Base-by-base conservation (phyloP, 2,329 filamentous ascomycete species). In the Zymoseptoria ardabiliae region DNA sequence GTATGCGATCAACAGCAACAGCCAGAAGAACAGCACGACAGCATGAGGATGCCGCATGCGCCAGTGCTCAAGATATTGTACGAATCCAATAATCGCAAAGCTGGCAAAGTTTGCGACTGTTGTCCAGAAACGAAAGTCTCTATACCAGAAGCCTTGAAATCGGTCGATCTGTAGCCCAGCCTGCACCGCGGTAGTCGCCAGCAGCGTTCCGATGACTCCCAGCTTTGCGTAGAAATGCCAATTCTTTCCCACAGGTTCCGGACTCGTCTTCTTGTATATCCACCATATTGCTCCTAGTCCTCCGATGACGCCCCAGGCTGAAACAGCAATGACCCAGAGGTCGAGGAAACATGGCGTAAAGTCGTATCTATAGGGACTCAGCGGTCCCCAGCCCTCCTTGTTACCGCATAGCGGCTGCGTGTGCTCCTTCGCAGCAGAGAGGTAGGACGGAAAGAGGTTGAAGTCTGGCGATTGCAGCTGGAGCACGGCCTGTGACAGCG, bases 281-380 rank as follows among this genome's bases (percentile, higher is more conserved):
- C 90, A 90, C 85, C 87, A 93, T 50, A 96, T 77, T 28, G 93
- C 91, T 52, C 86, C 81, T 7, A 85, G 81, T 59, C 94, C 94
- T 63, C 87, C 82, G 22, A 97, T 58, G 22, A 97, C 79, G 17
- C 93, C 92, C 77, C 88, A 95, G 8, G 90, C 90, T 21, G 69
- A 68, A 25, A 96, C 89, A 1, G 82, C 77, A 35, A 89, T 85
- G 60, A 97, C 84, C 85, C 90, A 92, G 21, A 96, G 84, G 73
- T 99, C 95, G 69, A 97, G 86, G 72, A 99, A 99, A 79, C 94
- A 99, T 49, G 94, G 93, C 17, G 94, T 97, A 70, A 99, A 91
- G 77, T 99, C 94, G 75, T 91, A 97, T 73, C 93, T 83, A 66
- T 86, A 81, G 41, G 87, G 86, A 75, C 91, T 97, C 72, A 99